Evolutionary conservation across 305 asterid species (phyloP).

Genomic region (Solanum hybrid): DNA sequence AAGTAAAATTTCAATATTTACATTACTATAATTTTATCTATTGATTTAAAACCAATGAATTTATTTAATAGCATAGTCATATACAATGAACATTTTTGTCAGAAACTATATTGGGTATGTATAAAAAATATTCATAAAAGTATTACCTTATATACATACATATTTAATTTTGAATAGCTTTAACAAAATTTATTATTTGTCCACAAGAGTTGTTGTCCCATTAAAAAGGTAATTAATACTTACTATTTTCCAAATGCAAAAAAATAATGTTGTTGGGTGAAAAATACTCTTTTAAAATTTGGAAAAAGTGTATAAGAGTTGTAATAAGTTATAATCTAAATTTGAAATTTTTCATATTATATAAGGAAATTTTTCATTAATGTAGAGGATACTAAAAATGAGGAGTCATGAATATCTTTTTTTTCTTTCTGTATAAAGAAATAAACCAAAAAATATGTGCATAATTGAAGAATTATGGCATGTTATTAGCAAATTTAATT

Average conservation of each 20-base stretch:
- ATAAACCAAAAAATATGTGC: neutral
- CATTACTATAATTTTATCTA: neutral
- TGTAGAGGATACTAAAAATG: neutral
- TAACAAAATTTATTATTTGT: neutral
- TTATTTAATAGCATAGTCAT: neutral
- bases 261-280: neutral
- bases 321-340: neutral
- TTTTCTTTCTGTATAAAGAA: neutral
- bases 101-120: neutral
- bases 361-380: neutral
- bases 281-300: neutral
- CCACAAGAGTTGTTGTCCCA: neutral
- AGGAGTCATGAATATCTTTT: neutral
- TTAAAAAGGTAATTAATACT: neutral
- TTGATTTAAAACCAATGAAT: neutral
- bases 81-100: neutral
- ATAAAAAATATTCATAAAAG: neutral
- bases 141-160: neutral
- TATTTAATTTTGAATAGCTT: neutral
- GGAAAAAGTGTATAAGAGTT: neutral
- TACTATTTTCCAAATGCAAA: neutral
- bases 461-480: conserved; percentile 4
- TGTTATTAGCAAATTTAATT: neutral
- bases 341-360: neutral
- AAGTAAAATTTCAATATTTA: neutral